Percentiles rank a stretch among this genome's conserved stretches.
phyloP scores from a whole-genome alignment of 2,329 filamentous ascomycete species.

The Scorias spongiosa region DNA sequence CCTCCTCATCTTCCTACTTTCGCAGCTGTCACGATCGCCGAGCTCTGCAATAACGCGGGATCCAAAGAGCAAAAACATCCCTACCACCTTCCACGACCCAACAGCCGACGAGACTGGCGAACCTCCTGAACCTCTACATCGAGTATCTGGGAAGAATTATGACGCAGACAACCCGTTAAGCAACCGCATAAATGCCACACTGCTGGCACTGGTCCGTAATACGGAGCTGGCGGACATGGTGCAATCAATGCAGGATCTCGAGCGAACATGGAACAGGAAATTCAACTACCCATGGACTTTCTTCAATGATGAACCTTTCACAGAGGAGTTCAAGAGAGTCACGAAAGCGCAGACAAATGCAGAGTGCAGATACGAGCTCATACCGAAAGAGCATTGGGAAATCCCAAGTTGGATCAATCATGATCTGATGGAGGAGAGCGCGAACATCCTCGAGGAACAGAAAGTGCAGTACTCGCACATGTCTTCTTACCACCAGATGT shows the following conservation, averaged over 20 bases:
- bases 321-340: constrained; percentile 76
- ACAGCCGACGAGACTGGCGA: constrained; percentile 76
- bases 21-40: constrained; percentile 53
- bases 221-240: constrained; percentile 74
- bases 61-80: constrained; percentile 24
- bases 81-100: constrained; percentile 62
- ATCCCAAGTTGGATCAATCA: constrained; percentile 83
- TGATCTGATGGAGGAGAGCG: constrained; percentile 72
- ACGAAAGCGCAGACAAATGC: constrained; percentile 77
- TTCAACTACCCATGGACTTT: constrained; percentile 99
- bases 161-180: constrained; percentile 58
- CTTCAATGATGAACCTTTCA: constrained; percentile 91
- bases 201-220: constrained; percentile 85
- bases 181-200: constrained; percentile 80
- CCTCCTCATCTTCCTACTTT: constrained; percentile 65
- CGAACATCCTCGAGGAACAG: constrained; percentile 66
- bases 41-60: constrained; percentile 23
- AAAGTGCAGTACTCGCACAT: constrained; percentile 81
- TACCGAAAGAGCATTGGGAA: constrained; percentile 92
- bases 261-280: constrained; percentile 92
- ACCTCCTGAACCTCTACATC: constrained; percentile 59
- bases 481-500: constrained; percentile 96
- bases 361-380: constrained; percentile 69
- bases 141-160: constrained; percentile 59
- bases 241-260: constrained; percentile 77